These are phyloP conservation scores for Luzula sylvatica DNA, from an alignment of 176 grass and related monocot species.

Conservation along the genomic window DNA sequence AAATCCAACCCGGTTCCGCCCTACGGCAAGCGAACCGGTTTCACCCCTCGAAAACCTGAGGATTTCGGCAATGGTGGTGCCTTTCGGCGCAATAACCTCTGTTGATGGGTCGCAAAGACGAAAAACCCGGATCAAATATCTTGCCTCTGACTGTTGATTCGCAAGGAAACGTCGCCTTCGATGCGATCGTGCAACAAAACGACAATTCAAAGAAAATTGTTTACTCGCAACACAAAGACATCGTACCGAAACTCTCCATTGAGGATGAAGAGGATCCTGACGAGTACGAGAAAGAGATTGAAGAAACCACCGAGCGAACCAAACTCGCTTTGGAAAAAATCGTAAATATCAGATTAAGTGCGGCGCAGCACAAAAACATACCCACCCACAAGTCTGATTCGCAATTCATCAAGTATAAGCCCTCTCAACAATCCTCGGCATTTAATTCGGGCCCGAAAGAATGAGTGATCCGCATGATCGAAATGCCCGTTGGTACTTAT, in stretches of 20 bases:
- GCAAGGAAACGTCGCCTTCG: constrained; percentile 72
- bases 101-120: constrained; percentile 83
- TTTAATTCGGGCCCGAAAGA: constrained; percentile 96
- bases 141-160: constrained; percentile 84
- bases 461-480: constrained; percentile 86
- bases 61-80: constrained; percentile 81
- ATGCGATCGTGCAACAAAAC: constrained; percentile 90
- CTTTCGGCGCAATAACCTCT: constrained; percentile 86
- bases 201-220: constrained; percentile 89
- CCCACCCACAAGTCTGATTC: constrained; percentile 68
- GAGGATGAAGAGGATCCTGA: constrained; percentile 40
- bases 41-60: constrained; percentile 60
- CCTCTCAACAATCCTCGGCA: constrained; percentile 80
- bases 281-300: constrained; percentile 65
- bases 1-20: constrained; percentile 35
- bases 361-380: constrained; percentile 86
- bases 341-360: constrained; percentile 73
- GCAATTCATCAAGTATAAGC: constrained; percentile 97
- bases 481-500: constrained; percentile 51
- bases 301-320: constrained; percentile 66
- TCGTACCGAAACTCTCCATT: constrained; percentile 55
- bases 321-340: constrained; percentile 76
- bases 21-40: constrained; percentile 67
- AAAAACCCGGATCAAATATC: constrained; percentile 76
- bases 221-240: constrained; percentile 87